A percentile compares a stretch with the other conserved stretches of the same genome.
Conservation (phyloP, 2,329 filamentous ascomycete genomes). For the Alternaria infectoria region DNA sequence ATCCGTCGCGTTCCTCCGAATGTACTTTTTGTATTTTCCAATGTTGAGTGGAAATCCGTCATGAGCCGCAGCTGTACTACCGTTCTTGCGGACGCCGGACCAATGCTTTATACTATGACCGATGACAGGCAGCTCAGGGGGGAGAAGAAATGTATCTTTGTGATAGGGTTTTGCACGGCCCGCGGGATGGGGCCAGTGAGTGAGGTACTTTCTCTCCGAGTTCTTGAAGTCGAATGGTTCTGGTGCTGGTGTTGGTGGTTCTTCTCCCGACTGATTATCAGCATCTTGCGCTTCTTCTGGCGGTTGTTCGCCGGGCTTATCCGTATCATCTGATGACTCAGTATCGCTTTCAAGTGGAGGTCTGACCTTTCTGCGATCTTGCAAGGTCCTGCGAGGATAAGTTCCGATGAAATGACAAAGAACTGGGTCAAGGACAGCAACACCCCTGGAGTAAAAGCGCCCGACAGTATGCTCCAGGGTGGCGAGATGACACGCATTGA, state of each 20-base stretch:
- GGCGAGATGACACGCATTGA: constrained; percentile 18
- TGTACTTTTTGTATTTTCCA: constrained; percentile 10
- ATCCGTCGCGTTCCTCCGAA: not conserved
- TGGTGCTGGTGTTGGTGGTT: not conserved
- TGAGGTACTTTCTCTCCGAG: not conserved
- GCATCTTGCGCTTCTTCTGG: not conserved
- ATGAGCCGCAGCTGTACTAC: constrained; percentile 10
- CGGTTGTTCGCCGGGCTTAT: not conserved
- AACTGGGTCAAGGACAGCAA: constrained; percentile 29
- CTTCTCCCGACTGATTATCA: not conserved
- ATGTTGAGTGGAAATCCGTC: constrained; percentile 21
- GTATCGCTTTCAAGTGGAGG: not conserved
- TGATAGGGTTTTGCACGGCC: not conserved
- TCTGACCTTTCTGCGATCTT: constrained; percentile 11
- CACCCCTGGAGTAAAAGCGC: constrained; percentile 16
- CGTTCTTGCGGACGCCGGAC: constrained; percentile 16
- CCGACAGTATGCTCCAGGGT: constrained; percentile 24
- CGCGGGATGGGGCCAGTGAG: not conserved
- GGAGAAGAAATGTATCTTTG: constrained; percentile 9
- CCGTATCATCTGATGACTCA: not conserved
- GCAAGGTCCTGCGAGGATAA: constrained; percentile 9
- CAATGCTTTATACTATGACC: constrained; percentile 22
- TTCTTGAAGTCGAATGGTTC: not conserved
- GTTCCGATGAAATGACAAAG: constrained; percentile 24
- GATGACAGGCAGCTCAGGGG: constrained; percentile 17